A percentile compares a stretch with the other conserved stretches of the same genome.
These are phyloP conservation scores for Colletotrichum gloeosporioides DNA, from an alignment of 2,329 filamentous ascomycete species.

Conservation along the genomic window DNA sequence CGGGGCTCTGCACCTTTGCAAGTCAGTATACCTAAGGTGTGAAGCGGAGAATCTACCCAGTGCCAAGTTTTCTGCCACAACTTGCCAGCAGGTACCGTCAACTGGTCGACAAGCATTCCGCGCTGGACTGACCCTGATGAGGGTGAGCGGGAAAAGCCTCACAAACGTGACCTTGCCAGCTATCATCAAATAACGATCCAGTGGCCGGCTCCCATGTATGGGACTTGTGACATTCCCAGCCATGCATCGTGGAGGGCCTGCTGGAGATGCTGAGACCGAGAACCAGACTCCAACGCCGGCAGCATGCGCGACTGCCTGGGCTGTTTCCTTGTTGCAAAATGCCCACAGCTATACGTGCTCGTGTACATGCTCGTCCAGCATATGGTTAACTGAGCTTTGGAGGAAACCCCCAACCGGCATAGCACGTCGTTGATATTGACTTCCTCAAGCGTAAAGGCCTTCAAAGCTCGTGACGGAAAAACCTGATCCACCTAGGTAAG, in stretches of 20 bases:
- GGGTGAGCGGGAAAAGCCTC: not conserved
- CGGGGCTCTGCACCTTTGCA: not conserved
- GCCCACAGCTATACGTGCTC: not conserved
- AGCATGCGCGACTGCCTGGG: not conserved
- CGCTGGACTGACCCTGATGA: not conserved
- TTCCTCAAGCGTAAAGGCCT: not conserved
- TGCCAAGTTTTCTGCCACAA: not conserved
- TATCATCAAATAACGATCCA: not conserved
- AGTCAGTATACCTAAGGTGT: not conserved
- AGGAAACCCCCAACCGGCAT: not conserved
- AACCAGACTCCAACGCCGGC: not conserved
- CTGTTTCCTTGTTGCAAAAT: not conserved
- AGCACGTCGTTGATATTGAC: not conserved
- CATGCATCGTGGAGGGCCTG: not conserved
- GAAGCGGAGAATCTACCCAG: not conserved
- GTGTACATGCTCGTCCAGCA: not conserved
- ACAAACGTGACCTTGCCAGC: not conserved
- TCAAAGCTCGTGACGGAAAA: not conserved
- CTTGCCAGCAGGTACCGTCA: not conserved
- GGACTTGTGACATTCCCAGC: not conserved
- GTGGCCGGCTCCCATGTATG: not conserved
- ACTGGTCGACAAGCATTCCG: not conserved
- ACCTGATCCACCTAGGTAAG: not conserved
- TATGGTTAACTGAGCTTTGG: not conserved
- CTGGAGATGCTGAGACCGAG: not conserved